Conservation (phyloP, 805 yeast genomes). For the Clavispora santaluciae region DNA sequence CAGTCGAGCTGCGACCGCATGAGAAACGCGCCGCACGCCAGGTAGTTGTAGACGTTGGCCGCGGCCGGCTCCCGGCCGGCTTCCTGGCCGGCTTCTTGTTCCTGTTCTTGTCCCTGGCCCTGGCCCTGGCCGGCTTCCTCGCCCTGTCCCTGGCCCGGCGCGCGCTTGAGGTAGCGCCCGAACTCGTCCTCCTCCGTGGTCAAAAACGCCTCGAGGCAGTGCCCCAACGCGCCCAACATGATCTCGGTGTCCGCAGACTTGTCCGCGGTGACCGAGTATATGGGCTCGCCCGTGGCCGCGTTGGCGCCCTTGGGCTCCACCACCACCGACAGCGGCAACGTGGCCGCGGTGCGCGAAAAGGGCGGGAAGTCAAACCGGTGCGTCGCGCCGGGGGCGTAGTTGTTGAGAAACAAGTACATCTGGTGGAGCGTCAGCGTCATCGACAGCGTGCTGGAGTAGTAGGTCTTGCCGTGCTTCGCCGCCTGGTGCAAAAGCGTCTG, state of each 20-base stretch:
- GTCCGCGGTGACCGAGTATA: slow-evolving; percentile 69
- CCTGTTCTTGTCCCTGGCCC: too few species aligned
- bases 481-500: slow-evolving; percentile 46
- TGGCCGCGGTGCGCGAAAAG: slow-evolving; percentile 38
- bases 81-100: neutral
- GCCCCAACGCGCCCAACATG: slow-evolving; percentile 70
- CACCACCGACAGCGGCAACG: slow-evolving; percentile 49
- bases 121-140: too few species aligned
- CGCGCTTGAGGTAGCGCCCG: slow-evolving; percentile 27
- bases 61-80: slow-evolving; percentile 6
- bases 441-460: slow-evolving; percentile 80
- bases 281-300: slow-evolving; percentile 18
- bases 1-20: slow-evolving; percentile 93
- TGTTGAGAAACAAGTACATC: slow-evolving; percentile 64
- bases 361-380: slow-evolving; percentile 35
- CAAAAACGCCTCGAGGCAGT: slow-evolving; percentile 69
- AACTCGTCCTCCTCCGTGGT: slow-evolving; percentile 57
- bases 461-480: slow-evolving; percentile 29
- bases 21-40: slow-evolving; percentile 60
- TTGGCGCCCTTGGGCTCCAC: slow-evolving; percentile 43
- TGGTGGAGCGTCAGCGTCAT: slow-evolving; percentile 75
- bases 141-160: too few species aligned
- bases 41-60: slow-evolving; percentile 59
- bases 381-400: slow-evolving; percentile 18
- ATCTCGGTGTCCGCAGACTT: slow-evolving; percentile 62